Base-by-base conservation (phyloP, 805 yeast species). In the Lipomyces yamanashiensis region DNA sequence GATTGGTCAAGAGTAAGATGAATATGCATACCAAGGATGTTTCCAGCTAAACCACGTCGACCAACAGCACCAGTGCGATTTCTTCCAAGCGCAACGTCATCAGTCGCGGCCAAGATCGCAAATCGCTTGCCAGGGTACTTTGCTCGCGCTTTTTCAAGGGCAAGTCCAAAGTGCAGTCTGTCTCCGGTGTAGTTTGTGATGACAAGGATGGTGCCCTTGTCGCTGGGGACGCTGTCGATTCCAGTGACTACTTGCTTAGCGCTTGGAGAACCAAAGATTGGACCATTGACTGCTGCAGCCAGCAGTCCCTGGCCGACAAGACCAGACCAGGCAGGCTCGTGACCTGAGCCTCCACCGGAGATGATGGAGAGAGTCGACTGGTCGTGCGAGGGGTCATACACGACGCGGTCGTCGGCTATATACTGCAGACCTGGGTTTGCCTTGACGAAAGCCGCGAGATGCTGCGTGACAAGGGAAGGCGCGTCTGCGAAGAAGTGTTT, bases 161-260 rank as follows among this genome's bases (percentile, higher is more conserved):
- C 96, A 55, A 92, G 79, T 0, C 98, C 98, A 75, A 92, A 92
- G 76, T 92, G 97, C 58, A 92, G 78, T 19, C 92, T 87, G 77
- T 92, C 98, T 36, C 98, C 98, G 2, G 98, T 92, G 76, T 92
- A 92, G 77, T 93, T 92, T 76, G 92, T 92, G 47, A 90, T 96
- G 52, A 93, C 84, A 45, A 92, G 78, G 58, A 92, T 77, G 6
- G 90, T 86, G 36, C 97, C 97, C 71, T 45, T 49, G 13, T 61
- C 60, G 28, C 67, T 58, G 51, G 55, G 51, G 2, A 67, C 69
- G 7, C 84, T 70, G 63, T 80, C 78, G 49, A 85, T 79, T 10
- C 91, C 87, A 8, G 89, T 84, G 74, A 81, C 79, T 70, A 92
- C 89, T 76, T 92, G 98, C 72, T 86, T 89, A 0, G 97, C 90